Evolutionary conservation across 2,329 filamentous ascomycete species (phyloP).

Genomic region (Hortaea werneckii): DNA sequence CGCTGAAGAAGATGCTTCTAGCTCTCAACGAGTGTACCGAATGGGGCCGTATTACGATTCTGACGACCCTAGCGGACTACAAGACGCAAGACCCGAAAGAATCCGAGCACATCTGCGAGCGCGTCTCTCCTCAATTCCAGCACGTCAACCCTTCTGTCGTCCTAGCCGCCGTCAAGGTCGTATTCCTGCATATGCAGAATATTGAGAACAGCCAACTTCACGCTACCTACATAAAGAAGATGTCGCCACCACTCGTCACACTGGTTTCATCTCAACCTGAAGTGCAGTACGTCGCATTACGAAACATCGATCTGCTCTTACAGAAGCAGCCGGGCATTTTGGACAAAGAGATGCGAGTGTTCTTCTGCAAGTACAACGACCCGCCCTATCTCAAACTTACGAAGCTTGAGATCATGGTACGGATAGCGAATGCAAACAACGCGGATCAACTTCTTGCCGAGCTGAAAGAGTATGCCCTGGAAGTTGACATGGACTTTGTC

Average conservation of each 20-base stretch:
- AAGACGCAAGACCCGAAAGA: conserved; percentile 81
- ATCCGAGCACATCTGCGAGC: conserved; percentile 94
- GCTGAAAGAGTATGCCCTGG: conserved; percentile 91
- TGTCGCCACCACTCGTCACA: conserved; percentile 93
- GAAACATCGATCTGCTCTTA: conserved; percentile 90
- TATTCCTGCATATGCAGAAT: conserved; percentile 90
- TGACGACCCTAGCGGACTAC: conserved; percentile 84
- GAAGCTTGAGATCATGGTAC: conserved; percentile 98
- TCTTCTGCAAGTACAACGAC: conserved; percentile 99
- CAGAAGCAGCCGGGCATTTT: conserved; percentile 95
- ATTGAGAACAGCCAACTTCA: conserved; percentile 63
- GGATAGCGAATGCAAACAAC: conserved; percentile 95
- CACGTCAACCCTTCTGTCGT: conserved; percentile 97
- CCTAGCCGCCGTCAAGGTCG: conserved; percentile 91
- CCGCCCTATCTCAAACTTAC: conserved; percentile 95
- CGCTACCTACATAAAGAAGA: conserved; percentile 89
- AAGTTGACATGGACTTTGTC: conserved; percentile 99
- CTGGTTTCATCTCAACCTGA: conserved; percentile 91
- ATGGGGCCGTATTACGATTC: conserved; percentile 91
- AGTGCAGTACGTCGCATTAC: conserved; percentile 91
- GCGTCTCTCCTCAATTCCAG: conserved; percentile 93
- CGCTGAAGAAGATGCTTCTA: conserved; percentile 90
- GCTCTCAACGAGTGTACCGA: conserved; percentile 97
- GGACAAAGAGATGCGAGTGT: conserved; percentile 93
- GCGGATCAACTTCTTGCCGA: conserved; percentile 91